phyloP scores from a whole-genome alignment of 192 early-diverging fungal genomes.

The Coemansia sp. region DNA sequence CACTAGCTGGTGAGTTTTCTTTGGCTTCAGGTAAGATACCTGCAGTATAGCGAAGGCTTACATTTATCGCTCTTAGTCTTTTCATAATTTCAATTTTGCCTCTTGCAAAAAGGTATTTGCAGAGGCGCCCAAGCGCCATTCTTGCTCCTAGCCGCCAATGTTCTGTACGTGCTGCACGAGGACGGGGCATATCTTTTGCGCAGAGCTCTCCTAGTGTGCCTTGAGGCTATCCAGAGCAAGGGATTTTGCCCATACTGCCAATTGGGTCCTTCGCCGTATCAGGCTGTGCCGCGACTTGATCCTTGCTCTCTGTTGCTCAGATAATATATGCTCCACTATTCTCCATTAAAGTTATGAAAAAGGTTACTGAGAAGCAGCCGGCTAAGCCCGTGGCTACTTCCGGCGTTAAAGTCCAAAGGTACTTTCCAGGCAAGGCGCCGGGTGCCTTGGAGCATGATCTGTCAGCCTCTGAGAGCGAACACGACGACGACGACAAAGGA shows the following conservation, averaged over 20 bases:
- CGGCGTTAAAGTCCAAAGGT: slow-evolving; percentile 33
- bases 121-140: neutral
- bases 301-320: neutral
- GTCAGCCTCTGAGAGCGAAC: slow-evolving; percentile 35
- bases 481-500: slow-evolving; percentile 1
- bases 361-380: slow-evolving; percentile 2
- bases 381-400: slow-evolving; percentile 30
- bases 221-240: neutral
- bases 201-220: slow-evolving; percentile 20
- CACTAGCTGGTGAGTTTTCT: slow-evolving; percentile 1
- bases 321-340: neutral
- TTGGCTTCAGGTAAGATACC: neutral
- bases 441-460: slow-evolving; percentile 10
- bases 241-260: neutral
- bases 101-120: slow-evolving; percentile 1
- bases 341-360: neutral
- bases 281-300: neutral
- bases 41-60: neutral
- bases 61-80: too few relatives aligned
- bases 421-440: slow-evolving; percentile 53
- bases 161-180: slow-evolving; percentile 15
- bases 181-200: slow-evolving; percentile 18
- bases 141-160: neutral
- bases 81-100: neutral
- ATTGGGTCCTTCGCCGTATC: neutral